These are phyloP conservation scores for Septoria linicola DNA, from an alignment of 2,329 filamentous ascomycete genomes.

Conservation along the genomic window DNA sequence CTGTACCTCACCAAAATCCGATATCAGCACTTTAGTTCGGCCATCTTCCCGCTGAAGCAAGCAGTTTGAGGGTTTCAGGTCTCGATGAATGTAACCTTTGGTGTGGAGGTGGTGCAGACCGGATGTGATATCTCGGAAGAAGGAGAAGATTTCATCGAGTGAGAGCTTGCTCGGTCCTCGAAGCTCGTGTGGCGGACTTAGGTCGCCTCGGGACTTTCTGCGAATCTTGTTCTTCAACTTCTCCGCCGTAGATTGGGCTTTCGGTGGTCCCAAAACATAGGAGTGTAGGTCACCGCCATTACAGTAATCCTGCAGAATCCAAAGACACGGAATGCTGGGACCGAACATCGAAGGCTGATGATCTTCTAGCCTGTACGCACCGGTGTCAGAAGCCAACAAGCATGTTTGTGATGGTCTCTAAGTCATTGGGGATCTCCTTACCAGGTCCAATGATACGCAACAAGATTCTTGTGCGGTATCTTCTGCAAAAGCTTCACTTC, in stretches of 20 bases:
- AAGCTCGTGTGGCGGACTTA: slow-evolving; percentile 60
- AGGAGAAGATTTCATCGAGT: slow-evolving; percentile 93
- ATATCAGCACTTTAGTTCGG: slow-evolving; percentile 79
- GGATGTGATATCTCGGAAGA: slow-evolving; percentile 93
- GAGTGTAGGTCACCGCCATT: slow-evolving; percentile 88
- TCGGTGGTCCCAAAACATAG: slow-evolving; percentile 73
- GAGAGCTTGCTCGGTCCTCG: slow-evolving; percentile 57
- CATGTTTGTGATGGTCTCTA: not conserved
- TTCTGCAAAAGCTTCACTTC: slow-evolving; percentile 92
- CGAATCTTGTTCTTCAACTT: slow-evolving; percentile 85
- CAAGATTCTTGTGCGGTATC: slow-evolving; percentile 89
- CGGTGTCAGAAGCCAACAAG: not conserved
- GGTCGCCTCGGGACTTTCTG: slow-evolving; percentile 73
- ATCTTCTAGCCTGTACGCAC: slow-evolving; percentile 63
- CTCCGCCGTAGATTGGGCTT: slow-evolving; percentile 71
- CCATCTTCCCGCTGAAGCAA: slow-evolving; percentile 71
- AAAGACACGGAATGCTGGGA: slow-evolving; percentile 88
- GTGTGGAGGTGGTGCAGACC: slow-evolving; percentile 85
- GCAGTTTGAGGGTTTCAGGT: slow-evolving; percentile 95
- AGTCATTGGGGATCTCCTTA: not conserved
- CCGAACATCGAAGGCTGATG: slow-evolving; percentile 79
- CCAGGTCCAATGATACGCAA: slow-evolving; percentile 97
- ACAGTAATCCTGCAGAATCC: slow-evolving; percentile 97
- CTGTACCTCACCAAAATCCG: slow-evolving; percentile 97
- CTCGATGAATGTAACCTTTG: slow-evolving; percentile 92